Evolutionary conservation across 345 rosid species (phyloP).

Genomic region (Linum trigynum): DNA sequence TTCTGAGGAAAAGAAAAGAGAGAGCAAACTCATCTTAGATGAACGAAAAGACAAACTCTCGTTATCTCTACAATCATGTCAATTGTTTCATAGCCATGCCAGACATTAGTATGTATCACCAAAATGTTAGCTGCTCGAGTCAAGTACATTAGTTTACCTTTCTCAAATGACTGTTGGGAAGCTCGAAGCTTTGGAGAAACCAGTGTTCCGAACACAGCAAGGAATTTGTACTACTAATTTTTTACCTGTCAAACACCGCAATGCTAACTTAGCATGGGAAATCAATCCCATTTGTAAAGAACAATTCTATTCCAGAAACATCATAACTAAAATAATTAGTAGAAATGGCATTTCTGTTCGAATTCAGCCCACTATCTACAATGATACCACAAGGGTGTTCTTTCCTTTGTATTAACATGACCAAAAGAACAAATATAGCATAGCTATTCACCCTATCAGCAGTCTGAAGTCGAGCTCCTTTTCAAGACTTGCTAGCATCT

Average conservation of each 20-base stretch:
- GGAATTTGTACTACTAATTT: constrained; percentile 51
- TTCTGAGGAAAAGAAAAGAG: too few relatives aligned
- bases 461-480: constrained; percentile 17
- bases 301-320: too few relatives aligned
- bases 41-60: constrained; percentile 29
- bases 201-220: constrained; percentile 69
- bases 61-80: constrained; percentile 77
- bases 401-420: too few relatives aligned
- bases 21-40: too few relatives aligned
- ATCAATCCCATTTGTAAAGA: neutral
- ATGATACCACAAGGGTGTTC: too few relatives aligned
- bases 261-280: neutral
- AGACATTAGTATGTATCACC: neutral
- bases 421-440: too few relatives aligned
- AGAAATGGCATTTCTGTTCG: too few relatives aligned
- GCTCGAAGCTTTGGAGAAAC: constrained; percentile 85
- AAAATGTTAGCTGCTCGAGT: neutral
- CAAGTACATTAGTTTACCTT: constrained; percentile 36
- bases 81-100: constrained; percentile 36
- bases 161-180: constrained; percentile 76
- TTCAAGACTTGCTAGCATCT: constrained; percentile 17
- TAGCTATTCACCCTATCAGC: constrained; percentile 37
- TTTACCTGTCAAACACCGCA: constrained; percentile 32
- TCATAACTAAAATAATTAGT: too few relatives aligned
- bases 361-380: too few relatives aligned